These are phyloP conservation scores for Mycocentrospora acerina DNA, from an alignment of 2,329 filamentous ascomycete species.

Conservation along the genomic window DNA sequence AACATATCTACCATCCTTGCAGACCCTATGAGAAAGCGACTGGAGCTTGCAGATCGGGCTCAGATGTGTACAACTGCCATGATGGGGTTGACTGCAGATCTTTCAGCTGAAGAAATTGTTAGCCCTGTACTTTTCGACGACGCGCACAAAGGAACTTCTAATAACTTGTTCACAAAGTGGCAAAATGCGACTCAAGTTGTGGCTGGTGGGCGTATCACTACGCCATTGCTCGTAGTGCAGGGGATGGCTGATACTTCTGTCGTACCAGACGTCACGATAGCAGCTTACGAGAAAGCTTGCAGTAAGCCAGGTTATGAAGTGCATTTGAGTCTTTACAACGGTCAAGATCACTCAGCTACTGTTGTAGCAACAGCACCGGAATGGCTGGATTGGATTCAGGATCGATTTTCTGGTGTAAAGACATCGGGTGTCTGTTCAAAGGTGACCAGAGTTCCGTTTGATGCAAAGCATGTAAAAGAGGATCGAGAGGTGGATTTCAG, in stretches of 20 bases:
- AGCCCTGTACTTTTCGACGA: background rate
- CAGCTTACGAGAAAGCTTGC: constrained; percentile 1
- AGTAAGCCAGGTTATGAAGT: constrained; percentile 4
- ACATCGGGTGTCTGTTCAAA: too few relatives aligned
- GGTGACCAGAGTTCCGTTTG: too few relatives aligned
- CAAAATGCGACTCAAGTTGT: too few relatives aligned
- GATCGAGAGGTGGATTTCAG: too few relatives aligned
- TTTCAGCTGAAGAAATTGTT: constrained; percentile 1
- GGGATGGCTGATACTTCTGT: background rate
- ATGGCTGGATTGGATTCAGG: constrained; percentile 2
- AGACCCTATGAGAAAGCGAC: too few relatives aligned
- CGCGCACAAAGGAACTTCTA: background rate
- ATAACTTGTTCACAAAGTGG: too few relatives aligned
- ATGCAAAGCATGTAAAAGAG: too few relatives aligned
- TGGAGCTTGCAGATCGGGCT: constrained; percentile 1
- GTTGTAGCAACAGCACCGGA: background rate
- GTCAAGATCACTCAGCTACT: background rate
- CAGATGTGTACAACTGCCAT: constrained; percentile 4
- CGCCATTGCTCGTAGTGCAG: constrained; percentile 2
- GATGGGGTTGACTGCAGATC: constrained; percentile 1
- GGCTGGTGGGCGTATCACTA: background rate
- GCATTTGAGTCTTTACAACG: constrained; percentile 1
- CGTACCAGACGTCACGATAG: constrained; percentile 1
- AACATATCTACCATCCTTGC: background rate
- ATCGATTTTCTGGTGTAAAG: constrained; percentile 2